Conservation (phyloP, 768 basidiomycete species). For the Amanita thiersii region DNA sequence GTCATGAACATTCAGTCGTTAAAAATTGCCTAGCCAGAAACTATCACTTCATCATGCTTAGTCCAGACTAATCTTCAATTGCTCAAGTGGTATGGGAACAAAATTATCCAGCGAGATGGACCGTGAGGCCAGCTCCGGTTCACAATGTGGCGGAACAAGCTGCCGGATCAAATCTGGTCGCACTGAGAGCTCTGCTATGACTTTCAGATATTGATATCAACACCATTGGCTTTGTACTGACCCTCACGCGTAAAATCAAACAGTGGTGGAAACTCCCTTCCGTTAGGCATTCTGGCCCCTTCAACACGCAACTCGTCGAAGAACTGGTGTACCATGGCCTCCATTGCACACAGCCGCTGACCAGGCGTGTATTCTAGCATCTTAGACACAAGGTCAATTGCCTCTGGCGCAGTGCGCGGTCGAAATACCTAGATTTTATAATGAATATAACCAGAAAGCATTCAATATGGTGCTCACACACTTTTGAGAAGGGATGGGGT, state of each 20-base stretch:
- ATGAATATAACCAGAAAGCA: conserved; percentile 7
- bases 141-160: conserved; percentile 86
- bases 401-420: conserved; percentile 91
- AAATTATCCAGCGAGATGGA: conserved; percentile 85
- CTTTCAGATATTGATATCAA: neutral
- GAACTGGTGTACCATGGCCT: conserved; percentile 92
- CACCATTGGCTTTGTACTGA: conserved; percentile 29
- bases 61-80: conserved; percentile 90
- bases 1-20: conserved; percentile 11
- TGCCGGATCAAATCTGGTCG: conserved; percentile 89
- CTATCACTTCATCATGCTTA: conserved; percentile 31
- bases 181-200: conserved; percentile 77
- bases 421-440: conserved; percentile 86
- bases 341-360: conserved; percentile 80
- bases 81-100: conserved; percentile 95
- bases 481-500: conserved; percentile 98
- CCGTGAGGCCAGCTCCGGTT: conserved; percentile 81
- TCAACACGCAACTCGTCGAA: conserved; percentile 93
- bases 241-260: conserved; percentile 97
- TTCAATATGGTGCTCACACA: conserved; percentile 20
- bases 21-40: neutral
- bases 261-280: conserved; percentile 88
- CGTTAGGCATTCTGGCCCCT: conserved; percentile 92
- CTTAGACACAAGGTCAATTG: conserved; percentile 92
- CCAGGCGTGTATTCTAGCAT: conserved; percentile 97